Evolutionary conservation across 164 flowering plant genomes (phyloP), one percentile per base, ranked within the genome.

Genomic region (Malania oleifera): DNA sequence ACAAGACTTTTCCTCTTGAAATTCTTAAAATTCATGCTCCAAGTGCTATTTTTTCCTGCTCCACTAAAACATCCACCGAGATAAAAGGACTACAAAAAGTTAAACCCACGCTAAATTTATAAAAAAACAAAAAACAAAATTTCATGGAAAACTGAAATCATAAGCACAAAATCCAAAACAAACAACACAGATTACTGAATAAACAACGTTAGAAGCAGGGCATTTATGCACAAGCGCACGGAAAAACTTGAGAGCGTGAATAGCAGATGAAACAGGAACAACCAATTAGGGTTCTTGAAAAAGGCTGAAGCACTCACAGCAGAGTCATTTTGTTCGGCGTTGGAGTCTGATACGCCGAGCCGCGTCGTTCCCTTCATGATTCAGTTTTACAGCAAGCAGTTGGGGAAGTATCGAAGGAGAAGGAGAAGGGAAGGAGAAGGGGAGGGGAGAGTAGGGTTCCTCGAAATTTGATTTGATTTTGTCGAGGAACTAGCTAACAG

Each of bases 291-390:
- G 69, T 34, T 63, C 54, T 11, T 18, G 41, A 18, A 14, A 0
- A 35, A 25, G n/a, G 5, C 35, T 14, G 14, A 26, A 28, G 20
- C 64, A 54, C 75, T 65, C 46, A 82, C 89, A 37, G 73, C 50
- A 1, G 82, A 54, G 44, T 81, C 84, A 31, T 69, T 64, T 13
- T 67, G 13, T 22, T 69, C 74, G 25, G 72, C 55, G 31, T 66
- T 70, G 9, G 83, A 69, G 11, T 81, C 83, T 2, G 80, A 75
- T 22, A 51, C 64, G 13, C 73, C 80, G 17, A 72, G 40, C 10
- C 89, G 85, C 63, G 81, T 86, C 44, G 78, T 60, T 45, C 86
- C 84, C 63, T 60, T 81, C 87, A 77, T 85, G 43, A 46, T 70
- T 43, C 38, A 17, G 14, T 5, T 38, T 12, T 15, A 2, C 41